Evolutionary conservation across 2,329 filamentous ascomycete genomes (phyloP).

Genomic region (Pseudonectria buxi): DNA sequence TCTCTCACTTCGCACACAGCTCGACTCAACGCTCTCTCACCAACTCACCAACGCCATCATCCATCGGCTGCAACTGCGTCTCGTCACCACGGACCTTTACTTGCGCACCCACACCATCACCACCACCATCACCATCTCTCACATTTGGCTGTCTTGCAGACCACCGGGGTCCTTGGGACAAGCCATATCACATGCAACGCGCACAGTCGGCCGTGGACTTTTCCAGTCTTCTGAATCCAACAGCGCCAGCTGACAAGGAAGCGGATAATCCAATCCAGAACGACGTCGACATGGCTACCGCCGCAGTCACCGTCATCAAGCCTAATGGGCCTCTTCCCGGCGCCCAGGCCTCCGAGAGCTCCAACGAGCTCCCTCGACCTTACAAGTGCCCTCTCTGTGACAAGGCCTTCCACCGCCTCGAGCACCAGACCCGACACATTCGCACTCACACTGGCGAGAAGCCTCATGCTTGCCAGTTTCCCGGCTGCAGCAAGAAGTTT

Average conservation of each 20-base stretch:
- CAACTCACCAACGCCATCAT: slow-evolving; percentile 5
- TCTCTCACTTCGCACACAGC: background rate
- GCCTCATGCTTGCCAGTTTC: slow-evolving; percentile 91
- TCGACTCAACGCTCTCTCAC: slow-evolving; percentile 1
- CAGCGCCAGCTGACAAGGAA: slow-evolving; percentile 19
- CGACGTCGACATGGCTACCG: slow-evolving; percentile 41
- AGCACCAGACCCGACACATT: slow-evolving; percentile 89
- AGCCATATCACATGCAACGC: slow-evolving; percentile 63
- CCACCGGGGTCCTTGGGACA: slow-evolving; percentile 7
- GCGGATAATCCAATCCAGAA: slow-evolving; percentile 23
- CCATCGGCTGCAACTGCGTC: slow-evolving; percentile 1
- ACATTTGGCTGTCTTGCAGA: slow-evolving; percentile 10
- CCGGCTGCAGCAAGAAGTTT: slow-evolving; percentile 95
- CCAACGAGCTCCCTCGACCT: slow-evolving; percentile 75
- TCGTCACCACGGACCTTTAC: background rate
- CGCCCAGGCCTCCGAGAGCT: slow-evolving; percentile 50
- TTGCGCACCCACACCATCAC: no score
- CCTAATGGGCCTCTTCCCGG: slow-evolving; percentile 56
- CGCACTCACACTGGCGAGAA: slow-evolving; percentile 97
- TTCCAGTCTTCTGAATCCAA: slow-evolving; percentile 65
- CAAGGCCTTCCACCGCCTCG: slow-evolving; percentile 95
- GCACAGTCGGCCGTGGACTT: slow-evolving; percentile 68
- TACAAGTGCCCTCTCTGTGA: slow-evolving; percentile 99
- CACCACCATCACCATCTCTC: slow-evolving; percentile 7
- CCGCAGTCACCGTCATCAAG: slow-evolving; percentile 50